Evolutionary conservation across 306 rosid species (phyloP), one percentile per base, ranked within the genome.

Genomic region (Oemleria cerasiformis): DNA sequence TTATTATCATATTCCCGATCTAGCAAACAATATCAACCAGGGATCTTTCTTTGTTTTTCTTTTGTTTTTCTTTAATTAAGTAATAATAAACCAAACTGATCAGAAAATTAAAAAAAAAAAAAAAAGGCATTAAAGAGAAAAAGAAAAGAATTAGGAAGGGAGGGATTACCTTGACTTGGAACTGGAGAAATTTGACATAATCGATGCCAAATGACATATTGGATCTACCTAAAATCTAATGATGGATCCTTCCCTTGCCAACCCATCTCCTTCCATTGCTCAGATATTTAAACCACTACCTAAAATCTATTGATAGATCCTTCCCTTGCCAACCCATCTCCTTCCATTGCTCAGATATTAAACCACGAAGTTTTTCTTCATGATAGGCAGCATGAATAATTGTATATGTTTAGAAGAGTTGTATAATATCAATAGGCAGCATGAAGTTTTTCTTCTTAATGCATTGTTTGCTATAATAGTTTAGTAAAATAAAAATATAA

Each of bases 301-400:
- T 89, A 85, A 94, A 94, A 83, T 94, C 99, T 59, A 97, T 94
- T 68, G 99, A 91, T 58, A 97, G 99, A 80, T 94, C 99, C 84
- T 94, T 94, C 71, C 99, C 99, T 84, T 94, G 99, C 99, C 99
- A 94, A 57, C 99, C 99, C 99, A 94, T 94, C 78, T 94, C 97
- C 82, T 94, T 94, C 99, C 99, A 94, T 76, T 94, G 99, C 74
- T 94, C 99, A 63, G 99, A 91, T 81, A 94, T 91, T 76, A 94
- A 76, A 69, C 96, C 96, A 66, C 20, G 69, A 40, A 94, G 97
- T 76, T 94, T 88, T 85, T 94, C 96, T 73, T 91, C 97, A 39
- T 97, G 99, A 84, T 84, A 94, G 70, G 99, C 73, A 63, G 80
- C 82, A 75, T n/a, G n/a, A n/a, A n/a, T n/a, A n/a, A n/a, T n/a